Evolutionary conservation across 495 filamentous ascomycete genomes (phyloP).

Genomic region (Neurospora sp.): DNA sequence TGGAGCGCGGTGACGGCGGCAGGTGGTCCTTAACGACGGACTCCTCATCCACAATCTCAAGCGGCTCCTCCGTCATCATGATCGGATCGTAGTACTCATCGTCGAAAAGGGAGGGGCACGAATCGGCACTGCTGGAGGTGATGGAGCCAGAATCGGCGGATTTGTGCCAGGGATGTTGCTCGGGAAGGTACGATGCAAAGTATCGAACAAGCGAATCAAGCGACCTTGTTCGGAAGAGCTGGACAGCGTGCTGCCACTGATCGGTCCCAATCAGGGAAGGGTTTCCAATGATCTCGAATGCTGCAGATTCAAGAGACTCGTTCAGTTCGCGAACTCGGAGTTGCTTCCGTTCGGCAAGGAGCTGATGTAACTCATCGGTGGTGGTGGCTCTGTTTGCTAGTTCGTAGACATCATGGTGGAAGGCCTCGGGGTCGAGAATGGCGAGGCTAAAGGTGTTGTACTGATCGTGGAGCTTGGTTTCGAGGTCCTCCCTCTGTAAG

Average conservation of each 20-base stretch:
- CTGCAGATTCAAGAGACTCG: conserved; percentile 35
- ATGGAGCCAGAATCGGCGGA: conserved; percentile 10
- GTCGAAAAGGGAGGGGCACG: conserved; percentile 25
- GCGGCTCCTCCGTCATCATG: conserved; percentile 35
- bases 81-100: conserved; percentile 24
- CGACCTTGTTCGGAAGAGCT: conserved; percentile 42
- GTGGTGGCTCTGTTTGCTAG: conserved; percentile 32
- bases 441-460: conserved; percentile 30
- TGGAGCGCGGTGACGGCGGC: conserved; percentile 37
- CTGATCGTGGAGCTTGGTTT: conserved; percentile 28
- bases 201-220: conserved; percentile 43
- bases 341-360: conserved; percentile 37
- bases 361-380: conserved; percentile 34
- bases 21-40: conserved; percentile 19
- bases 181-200: conserved; percentile 40
- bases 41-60: conserved; percentile 15
- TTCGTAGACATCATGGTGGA: conserved; percentile 35
- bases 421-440: conserved; percentile 31
- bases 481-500: conserved; percentile 30
- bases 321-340: conserved; percentile 38
- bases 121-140: conserved; percentile 17
- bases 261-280: conserved; percentile 38
- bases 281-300: conserved; percentile 43
- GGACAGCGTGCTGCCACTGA: conserved; percentile 40
- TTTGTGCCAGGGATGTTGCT: conserved; percentile 29